Percentiles rank a stretch among this genome's conserved stretches.
These are phyloP conservation scores for Cyclotella kingstonii DNA, from an alignment of 108 stramenopile species.

Conservation along the genomic window DNA sequence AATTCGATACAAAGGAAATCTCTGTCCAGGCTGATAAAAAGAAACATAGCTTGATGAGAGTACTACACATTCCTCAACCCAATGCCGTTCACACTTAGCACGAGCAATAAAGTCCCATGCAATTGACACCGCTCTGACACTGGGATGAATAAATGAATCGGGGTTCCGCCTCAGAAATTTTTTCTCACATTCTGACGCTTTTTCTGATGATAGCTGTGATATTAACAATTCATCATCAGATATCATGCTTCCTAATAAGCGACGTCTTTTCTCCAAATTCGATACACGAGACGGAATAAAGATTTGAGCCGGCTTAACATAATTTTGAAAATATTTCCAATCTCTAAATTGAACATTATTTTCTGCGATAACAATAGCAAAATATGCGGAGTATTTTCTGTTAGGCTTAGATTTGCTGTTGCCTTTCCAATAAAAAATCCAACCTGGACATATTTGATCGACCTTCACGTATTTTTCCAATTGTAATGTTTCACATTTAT, in stretches of 20 bases:
- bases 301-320: no score
- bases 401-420: constrained; percentile 1
- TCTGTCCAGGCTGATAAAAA: constrained; percentile 53
- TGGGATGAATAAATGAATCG: not conserved
- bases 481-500: constrained; percentile 2
- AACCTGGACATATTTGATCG: constrained; percentile 44
- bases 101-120: constrained; percentile 44
- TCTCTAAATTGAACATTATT: not conserved
- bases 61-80: constrained; percentile 59
- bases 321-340: not conserved
- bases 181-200: constrained; percentile 15
- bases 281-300: not conserved
- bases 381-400: not conserved
- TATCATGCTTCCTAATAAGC: not conserved
- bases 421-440: constrained; percentile 29
- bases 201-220: constrained; percentile 11
- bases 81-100: constrained; percentile 65
- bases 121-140: not conserved
- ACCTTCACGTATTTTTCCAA: constrained; percentile 10
- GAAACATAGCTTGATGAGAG: constrained; percentile 28
- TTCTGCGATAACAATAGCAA: not conserved
- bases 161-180: constrained; percentile 14
- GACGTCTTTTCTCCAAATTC: constrained; percentile 1
- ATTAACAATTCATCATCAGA: not conserved
- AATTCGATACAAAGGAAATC: constrained; percentile 40